phyloP scores from a whole-genome alignment of 2,329 filamentous ascomycete genomes.

The Ceratocystis variospora region DNA sequence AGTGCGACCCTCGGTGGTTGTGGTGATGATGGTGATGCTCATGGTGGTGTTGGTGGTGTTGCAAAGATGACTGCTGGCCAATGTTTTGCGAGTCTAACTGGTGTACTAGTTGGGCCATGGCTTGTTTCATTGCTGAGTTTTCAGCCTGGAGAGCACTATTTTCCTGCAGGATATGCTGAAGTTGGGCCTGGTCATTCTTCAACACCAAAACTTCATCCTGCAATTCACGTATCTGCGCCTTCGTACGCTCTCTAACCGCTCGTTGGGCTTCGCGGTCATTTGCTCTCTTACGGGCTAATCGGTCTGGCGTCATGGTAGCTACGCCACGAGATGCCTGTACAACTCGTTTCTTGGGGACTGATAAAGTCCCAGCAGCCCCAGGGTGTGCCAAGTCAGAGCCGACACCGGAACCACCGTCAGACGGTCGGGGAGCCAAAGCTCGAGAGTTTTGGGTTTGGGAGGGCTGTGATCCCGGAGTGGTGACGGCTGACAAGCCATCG shows the following conservation, averaged over 20 bases:
- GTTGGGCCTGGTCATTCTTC: conserved; percentile 34
- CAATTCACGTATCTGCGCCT: conserved; percentile 61
- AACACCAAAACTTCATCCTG: conserved; percentile 18
- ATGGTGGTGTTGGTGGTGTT: conserved; percentile 12
- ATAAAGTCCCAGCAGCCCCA: conserved; percentile 16
- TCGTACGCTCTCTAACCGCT: conserved; percentile 70
- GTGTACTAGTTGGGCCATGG: conserved; percentile 25
- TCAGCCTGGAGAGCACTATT: conserved; percentile 67
- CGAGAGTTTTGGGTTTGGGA: conserved; percentile 7
- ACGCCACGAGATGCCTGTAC: conserved; percentile 25
- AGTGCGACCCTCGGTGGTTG: conserved; percentile 9
- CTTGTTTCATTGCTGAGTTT: conserved; percentile 57
- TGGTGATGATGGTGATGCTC: conserved; percentile 15
- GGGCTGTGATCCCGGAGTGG: background rate
- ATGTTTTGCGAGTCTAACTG: conserved; percentile 15
- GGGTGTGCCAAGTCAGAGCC: conserved; percentile 7
- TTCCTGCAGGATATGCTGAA: conserved; percentile 59
- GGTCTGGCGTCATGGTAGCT: conserved; percentile 56
- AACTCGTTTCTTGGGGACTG: conserved; percentile 11
- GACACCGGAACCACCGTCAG: background rate
- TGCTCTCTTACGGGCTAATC: conserved; percentile 53
- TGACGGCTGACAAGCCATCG: background rate
- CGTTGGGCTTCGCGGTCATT: conserved; percentile 67
- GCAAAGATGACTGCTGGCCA: background rate
- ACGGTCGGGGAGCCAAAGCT: conserved; percentile 15